Percentiles rank a stretch among this genome's conserved stretches.
phyloP scores from a whole-genome alignment of 1,284 basidiomycete species.

The Ceratobasidium sp. region DNA sequence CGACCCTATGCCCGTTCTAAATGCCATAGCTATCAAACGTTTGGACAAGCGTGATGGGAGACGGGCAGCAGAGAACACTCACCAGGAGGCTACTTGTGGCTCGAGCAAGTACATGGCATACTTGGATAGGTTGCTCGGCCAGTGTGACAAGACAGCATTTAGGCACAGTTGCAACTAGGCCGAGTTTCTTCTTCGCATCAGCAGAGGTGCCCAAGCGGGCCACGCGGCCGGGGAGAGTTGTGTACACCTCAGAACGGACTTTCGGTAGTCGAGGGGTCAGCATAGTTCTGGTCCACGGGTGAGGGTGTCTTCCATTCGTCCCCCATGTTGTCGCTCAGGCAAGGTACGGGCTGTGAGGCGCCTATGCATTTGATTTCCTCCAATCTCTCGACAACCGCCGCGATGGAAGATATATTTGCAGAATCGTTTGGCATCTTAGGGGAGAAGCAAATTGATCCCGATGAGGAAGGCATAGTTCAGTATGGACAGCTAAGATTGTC shows the following conservation, averaged over 20 bases:
- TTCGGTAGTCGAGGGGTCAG: no score
- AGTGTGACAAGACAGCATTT: not conserved
- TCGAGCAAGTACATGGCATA: not conserved
- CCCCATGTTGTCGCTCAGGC: no score
- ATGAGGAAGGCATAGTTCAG: slow-evolving; percentile 19
- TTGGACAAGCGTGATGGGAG: not conserved
- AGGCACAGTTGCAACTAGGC: not conserved
- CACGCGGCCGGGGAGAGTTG: no score
- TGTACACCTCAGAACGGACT: no score
- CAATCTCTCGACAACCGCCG: no score
- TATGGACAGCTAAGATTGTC: slow-evolving; percentile 21
- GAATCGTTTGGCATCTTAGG: slow-evolving; percentile 27
- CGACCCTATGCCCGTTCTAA: not conserved
- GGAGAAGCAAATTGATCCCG: slow-evolving; percentile 15
- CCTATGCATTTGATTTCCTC: no score
- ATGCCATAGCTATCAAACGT: not conserved
- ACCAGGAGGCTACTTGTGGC: not conserved
- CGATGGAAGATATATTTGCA: slow-evolving; percentile 34
- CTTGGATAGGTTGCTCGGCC: not conserved
- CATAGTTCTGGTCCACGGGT: no score
- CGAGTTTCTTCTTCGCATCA: no score
- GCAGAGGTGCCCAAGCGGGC: no score
- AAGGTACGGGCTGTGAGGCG: no score
- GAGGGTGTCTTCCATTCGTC: no score
- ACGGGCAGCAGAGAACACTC: no score